Evolutionary conservation across 257 asterid species (phyloP).

Genomic region (Ballota nigra): DNA sequence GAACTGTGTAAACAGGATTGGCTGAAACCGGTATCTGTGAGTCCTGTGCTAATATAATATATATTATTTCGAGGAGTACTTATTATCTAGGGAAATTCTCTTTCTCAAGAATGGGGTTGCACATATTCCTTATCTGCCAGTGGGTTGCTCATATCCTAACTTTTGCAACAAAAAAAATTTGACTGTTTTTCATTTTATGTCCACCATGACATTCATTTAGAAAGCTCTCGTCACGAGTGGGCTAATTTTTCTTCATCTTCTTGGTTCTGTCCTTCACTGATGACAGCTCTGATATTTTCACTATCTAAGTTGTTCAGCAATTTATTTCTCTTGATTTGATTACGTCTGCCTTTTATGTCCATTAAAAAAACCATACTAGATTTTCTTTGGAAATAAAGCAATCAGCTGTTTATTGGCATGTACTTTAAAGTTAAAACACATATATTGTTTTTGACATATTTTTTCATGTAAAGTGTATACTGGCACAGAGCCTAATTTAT

Average conservation of each 20-base stretch:
- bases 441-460: conserved; percentile 4
- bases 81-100: conserved; percentile 4
- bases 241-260: too few relatives aligned
- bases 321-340: not conserved
- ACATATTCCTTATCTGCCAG: not conserved
- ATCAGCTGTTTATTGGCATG: conserved; percentile 14
- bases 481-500: conserved; percentile 4
- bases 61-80: too few relatives aligned
- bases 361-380: conserved; percentile 3
- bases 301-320: conserved; percentile 1
- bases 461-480: conserved; percentile 13
- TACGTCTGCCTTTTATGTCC: not conserved
- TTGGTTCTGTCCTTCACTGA: conserved; percentile 13
- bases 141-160: conserved; percentile 9
- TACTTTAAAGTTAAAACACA: not conserved
- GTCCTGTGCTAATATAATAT: conserved; percentile 9
- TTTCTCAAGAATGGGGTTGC: not conserved
- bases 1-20: conserved; percentile 4
- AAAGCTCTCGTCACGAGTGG: not conserved
- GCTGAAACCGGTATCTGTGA: conserved; percentile 4
- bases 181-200: not conserved
- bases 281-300: not conserved
- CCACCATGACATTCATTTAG: not conserved
- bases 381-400: conserved; percentile 7
- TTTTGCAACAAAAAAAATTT: not conserved